Evolutionary conservation across 2,329 filamentous ascomycete species (phyloP).

Genomic region (Colletotrichum tamarilloi): DNA sequence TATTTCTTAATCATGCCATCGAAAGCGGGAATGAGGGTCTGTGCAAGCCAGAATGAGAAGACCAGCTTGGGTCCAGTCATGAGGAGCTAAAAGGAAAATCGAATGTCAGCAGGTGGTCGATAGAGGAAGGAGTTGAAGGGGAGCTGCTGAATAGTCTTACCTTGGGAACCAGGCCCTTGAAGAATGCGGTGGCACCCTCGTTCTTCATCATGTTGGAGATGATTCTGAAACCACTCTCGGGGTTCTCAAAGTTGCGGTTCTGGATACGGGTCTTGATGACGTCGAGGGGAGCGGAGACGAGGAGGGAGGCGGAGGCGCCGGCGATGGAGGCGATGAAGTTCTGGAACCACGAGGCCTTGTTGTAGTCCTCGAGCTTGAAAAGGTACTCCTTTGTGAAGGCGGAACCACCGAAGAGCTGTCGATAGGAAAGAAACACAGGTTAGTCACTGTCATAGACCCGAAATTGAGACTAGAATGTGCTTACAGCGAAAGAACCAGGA

Average conservation of each 20-base stretch:
- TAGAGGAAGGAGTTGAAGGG: neutral
- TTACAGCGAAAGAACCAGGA: constrained; percentile 93
- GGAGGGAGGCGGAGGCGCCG: constrained; percentile 92
- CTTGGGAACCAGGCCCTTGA: constrained; percentile 97
- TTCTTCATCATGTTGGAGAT: constrained; percentile 92
- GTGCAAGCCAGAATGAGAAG: constrained; percentile 99
- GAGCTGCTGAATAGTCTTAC: constrained; percentile 50
- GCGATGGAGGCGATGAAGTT: constrained; percentile 98
- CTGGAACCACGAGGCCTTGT: constrained; percentile 91
- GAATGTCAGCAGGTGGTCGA: constrained; percentile 30
- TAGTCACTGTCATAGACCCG: neutral
- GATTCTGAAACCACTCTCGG: constrained; percentile 92
- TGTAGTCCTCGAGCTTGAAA: constrained; percentile 92
- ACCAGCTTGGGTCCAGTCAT: constrained; percentile 99
- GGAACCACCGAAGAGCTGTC: constrained; percentile 94
- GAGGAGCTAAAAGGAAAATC: constrained; percentile 69
- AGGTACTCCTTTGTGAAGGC: constrained; percentile 98
- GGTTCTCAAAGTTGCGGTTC: constrained; percentile 98
- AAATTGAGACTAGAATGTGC: constrained; percentile 47
- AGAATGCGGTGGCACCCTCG: constrained; percentile 88
- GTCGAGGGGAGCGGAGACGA: constrained; percentile 95
- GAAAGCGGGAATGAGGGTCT: constrained; percentile 96
- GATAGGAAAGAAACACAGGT: neutral
- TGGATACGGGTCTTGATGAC: constrained; percentile 99
- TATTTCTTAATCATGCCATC: constrained; percentile 59